phyloP scores from a whole-genome alignment of 306 rosid genomes.

The Betula pendula region DNA sequence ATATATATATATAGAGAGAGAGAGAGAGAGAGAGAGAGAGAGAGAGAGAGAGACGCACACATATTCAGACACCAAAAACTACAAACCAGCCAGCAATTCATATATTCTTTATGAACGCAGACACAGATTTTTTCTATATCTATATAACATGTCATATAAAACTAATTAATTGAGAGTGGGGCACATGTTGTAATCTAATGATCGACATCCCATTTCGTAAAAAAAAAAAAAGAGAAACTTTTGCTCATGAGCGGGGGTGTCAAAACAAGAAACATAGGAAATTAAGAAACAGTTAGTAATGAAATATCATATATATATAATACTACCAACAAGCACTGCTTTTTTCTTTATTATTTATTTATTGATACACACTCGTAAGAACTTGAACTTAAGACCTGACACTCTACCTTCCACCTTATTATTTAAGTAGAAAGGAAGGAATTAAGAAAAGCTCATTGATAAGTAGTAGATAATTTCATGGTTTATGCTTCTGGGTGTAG shows the following conservation, averaged over 20 bases:
- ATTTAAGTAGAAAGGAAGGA: too few relatives aligned
- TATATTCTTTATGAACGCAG: not conserved
- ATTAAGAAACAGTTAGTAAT: not conserved
- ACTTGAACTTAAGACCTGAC: too few relatives aligned
- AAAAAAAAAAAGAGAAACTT: not conserved
- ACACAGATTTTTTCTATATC: too few relatives aligned
- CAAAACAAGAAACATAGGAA: not conserved
- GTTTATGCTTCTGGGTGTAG: conserved; percentile 40
- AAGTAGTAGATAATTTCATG: conserved; percentile 17
- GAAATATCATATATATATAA: not conserved
- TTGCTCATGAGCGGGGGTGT: not conserved
- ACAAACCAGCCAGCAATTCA: not conserved
- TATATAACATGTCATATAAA: too few relatives aligned
- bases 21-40: too few relatives aligned
- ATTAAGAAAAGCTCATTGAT: too few relatives aligned
- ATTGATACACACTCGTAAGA: too few relatives aligned
- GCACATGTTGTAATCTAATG: not conserved
- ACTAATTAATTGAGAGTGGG: too few relatives aligned
- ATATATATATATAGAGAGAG: too few relatives aligned
- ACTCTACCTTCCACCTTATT: too few relatives aligned
- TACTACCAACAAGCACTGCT: not conserved
- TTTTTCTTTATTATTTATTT: not conserved
- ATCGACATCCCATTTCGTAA: not conserved
- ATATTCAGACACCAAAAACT: not conserved
- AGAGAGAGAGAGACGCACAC: too few relatives aligned